Base-by-base conservation (phyloP, 495 filamentous ascomycete genomes). In the Talaromyces adpressus region DNA sequence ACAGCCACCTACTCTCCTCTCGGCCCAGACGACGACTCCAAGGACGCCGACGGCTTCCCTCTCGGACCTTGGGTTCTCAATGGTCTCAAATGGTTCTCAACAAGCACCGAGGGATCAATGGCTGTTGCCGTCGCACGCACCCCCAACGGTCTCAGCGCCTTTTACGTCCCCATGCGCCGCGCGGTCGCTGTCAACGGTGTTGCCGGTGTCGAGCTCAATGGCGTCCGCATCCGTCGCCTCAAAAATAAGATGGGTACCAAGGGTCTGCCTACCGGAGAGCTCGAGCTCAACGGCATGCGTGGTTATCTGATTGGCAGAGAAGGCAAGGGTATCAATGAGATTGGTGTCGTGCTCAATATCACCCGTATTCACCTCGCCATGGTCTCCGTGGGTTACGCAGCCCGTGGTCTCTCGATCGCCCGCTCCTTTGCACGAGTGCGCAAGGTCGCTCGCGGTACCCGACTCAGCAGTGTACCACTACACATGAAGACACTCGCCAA, bases 11-110 rank as follows among this genome's bases (percentile, higher is more conserved):
- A 65, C 63, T 64, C 60, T 1, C 75, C 72, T 16, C 54, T 56
- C 9, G 61, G 65, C n/a, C 54, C 34, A 20, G 16, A 45, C 25
- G 30, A 62, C 22, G 32, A 52, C 30, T 53, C 63, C 20, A 65
- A 68, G 1, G 66, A 69, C 12, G 65, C 69, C 0, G 77, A 81
- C 36, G 71, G 71, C 22, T 67, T 74, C 23, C 79, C 80, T 3
- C 72, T 87, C 2, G 87, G 87, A 0, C 83, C 83, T 0, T 89
- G 82, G 82, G 69, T 70, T 20, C 71, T 89, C 62, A 74, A 77
- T 29, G 86, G 86, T n/a, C 86, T 86, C 75, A 87, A 89, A 65
- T 88, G 84, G 83, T 89, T 89, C 73, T 86, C 83, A 7, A 82
- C 79, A 0, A 85, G 85, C 0, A 87, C 85, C 6, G 87, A 89